These are phyloP conservation scores for Yamadazyma taylorii DNA, from an alignment of 1,139 yeast species.

Conservation along the genomic window DNA sequence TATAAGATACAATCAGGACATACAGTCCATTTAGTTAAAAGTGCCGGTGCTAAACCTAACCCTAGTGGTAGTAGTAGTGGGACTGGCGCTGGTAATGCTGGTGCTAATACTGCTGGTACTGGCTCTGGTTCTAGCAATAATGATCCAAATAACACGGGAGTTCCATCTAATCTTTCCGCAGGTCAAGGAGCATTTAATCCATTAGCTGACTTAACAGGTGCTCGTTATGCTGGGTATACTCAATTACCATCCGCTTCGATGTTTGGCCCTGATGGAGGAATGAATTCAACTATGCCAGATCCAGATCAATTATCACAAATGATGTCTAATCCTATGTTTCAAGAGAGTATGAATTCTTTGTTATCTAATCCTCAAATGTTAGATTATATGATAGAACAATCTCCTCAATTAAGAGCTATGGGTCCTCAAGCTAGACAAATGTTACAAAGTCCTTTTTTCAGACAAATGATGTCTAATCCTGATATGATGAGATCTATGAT, in stretches of 20 bases:
- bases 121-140: constrained; percentile 16
- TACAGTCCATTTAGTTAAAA: constrained; percentile 84
- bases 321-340: constrained; percentile 80
- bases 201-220: constrained; percentile 88
- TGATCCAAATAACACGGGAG: constrained; percentile 27
- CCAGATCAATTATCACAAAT: constrained; percentile 71
- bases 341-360: constrained; percentile 79
- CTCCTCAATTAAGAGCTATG: constrained; percentile 82
- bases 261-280: constrained; percentile 96
- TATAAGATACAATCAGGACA: constrained; percentile 87
- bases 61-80: constrained; percentile 17
- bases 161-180: constrained; percentile 77
- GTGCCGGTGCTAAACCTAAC: constrained; percentile 32
- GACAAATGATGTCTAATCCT: constrained; percentile 85
- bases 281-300: constrained; percentile 65
- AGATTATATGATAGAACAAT: constrained; percentile 77
- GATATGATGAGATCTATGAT: constrained; percentile 81
- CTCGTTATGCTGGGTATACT: constrained; percentile 90
- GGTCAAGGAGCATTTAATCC: constrained; percentile 92
- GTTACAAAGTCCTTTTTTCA: constrained; percentile 80
- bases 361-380: constrained; percentile 77
- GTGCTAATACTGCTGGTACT: constrained; percentile 20
- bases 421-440: constrained; percentile 88
- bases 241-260: constrained; percentile 84
- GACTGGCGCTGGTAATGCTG: constrained; percentile 15